phyloP scores from a whole-genome alignment of 2,329 filamentous ascomycete species.

The Trichoderma sp. region DNA sequence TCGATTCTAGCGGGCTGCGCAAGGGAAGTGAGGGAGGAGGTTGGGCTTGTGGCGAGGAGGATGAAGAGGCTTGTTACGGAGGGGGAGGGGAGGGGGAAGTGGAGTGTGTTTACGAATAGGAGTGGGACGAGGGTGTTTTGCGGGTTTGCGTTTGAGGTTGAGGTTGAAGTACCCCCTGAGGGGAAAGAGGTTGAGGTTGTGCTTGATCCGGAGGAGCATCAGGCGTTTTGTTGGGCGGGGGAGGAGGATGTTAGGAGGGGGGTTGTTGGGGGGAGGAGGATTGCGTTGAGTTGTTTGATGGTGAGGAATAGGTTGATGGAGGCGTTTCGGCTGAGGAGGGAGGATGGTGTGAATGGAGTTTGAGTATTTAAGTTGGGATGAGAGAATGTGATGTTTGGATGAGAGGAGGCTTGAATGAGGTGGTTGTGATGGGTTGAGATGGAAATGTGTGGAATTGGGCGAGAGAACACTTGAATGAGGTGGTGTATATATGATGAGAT shows the following conservation, averaged over 20 bases:
- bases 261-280: conserved; percentile 28
- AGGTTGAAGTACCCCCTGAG: conserved; percentile 32
- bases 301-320: conserved; percentile 32
- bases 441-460: neutral
- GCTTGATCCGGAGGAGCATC: conserved; percentile 43
- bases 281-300: conserved; percentile 33
- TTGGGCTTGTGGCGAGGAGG: conserved; percentile 37
- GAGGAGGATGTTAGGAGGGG: conserved; percentile 37
- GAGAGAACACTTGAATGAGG: neutral
- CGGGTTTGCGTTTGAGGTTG: conserved; percentile 39
- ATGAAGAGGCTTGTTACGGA: conserved; percentile 33
- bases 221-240: conserved; percentile 40
- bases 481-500: neutral
- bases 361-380: neutral
- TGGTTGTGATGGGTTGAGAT: neutral
- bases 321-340: conserved; percentile 31
- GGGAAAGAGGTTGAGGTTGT: conserved; percentile 27
- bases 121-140: conserved; percentile 32
- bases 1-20: conserved; percentile 44
- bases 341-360: neutral
- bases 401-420: neutral
- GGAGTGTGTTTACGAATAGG: conserved; percentile 36
- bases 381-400: too few species aligned
- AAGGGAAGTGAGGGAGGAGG: conserved; percentile 50
- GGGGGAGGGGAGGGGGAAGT: conserved; percentile 24